These are phyloP conservation scores for Mucuna pruriens DNA, from an alignment of 306 rosid species.

Conservation along the genomic window DNA sequence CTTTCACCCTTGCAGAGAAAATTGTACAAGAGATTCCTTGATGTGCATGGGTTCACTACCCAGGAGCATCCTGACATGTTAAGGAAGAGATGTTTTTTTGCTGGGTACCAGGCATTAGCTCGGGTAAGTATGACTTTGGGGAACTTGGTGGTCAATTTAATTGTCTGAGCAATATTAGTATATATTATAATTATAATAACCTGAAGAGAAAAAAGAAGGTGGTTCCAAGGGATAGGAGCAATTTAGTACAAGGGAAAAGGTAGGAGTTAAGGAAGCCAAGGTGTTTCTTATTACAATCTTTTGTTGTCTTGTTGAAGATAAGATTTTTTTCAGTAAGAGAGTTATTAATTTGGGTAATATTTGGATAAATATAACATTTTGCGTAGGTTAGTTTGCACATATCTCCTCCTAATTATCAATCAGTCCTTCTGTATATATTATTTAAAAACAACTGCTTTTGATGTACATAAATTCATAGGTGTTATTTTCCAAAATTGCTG, in stretches of 20 bases:
- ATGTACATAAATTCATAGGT: neutral
- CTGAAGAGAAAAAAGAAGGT: neutral
- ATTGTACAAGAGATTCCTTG: conserved; percentile 90
- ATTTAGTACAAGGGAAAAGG: neutral
- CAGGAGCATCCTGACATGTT: conserved; percentile 62
- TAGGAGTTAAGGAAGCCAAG: conserved; percentile 1
- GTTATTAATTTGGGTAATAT: neutral
- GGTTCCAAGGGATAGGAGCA: neutral
- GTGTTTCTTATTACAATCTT: neutral
- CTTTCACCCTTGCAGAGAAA: conserved; percentile 92
- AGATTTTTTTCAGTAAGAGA: neutral
- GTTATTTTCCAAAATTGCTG: neutral
- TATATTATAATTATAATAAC: neutral
- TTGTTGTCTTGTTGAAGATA: neutral
- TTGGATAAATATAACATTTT: neutral
- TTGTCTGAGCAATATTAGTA: conserved; percentile 31
- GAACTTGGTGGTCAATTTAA: conserved; percentile 25
- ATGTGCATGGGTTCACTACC: conserved; percentile 85
- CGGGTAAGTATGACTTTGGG: conserved; percentile 61
- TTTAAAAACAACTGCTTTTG: neutral
- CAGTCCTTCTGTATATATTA: neutral
- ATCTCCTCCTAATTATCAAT: neutral
- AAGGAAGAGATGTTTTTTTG: conserved; percentile 86
- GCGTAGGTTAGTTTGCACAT: neutral
- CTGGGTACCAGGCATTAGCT: conserved; percentile 97